Evolutionary conservation across 257 asterid genomes (phyloP).

Genomic region (Nicotiana tabacum): DNA sequence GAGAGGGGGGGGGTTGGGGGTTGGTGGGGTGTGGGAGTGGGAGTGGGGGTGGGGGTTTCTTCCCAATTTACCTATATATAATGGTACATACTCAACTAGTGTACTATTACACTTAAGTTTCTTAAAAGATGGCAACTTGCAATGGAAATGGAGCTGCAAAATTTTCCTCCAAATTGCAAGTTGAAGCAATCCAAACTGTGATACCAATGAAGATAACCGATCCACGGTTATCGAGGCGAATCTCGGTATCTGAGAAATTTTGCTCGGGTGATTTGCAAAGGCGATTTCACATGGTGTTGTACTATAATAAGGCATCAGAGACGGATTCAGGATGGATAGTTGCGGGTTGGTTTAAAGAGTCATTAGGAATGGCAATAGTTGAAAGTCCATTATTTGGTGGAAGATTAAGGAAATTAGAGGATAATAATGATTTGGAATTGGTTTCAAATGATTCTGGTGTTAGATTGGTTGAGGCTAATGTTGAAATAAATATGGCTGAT

Average conservation of each 20-base stretch:
- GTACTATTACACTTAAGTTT: neutral
- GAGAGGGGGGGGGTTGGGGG: neutral
- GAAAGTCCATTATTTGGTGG: conserved; percentile 65
- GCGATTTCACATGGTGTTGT: conserved; percentile 38
- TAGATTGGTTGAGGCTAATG: conserved; percentile 45
- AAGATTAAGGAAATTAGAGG: conserved; percentile 30
- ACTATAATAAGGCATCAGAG: conserved; percentile 30
- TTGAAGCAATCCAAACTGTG: conserved; percentile 52
- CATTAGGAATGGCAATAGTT: conserved; percentile 43
- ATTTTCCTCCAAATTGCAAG: conserved; percentile 9
- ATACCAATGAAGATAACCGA: conserved; percentile 51
- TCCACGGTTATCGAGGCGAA: conserved; percentile 27
- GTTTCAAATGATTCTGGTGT: conserved; percentile 59
- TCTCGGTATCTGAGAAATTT: conserved; percentile 14
- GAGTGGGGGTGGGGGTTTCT: too few relatives aligned
- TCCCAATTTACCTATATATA: neutral
- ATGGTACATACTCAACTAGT: neutral
- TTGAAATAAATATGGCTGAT: conserved; percentile 32
- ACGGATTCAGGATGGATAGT: conserved; percentile 45
- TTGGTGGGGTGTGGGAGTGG: neutral
- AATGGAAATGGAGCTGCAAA: neutral
- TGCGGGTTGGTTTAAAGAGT: conserved; percentile 62
- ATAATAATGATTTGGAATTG: conserved; percentile 20
- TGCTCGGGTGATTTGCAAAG: conserved; percentile 16
- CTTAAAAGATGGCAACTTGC: neutral